Base-by-base conservation (phyloP, 2,329 filamentous ascomycete genomes). In the Cercospora nicotianae region DNA sequence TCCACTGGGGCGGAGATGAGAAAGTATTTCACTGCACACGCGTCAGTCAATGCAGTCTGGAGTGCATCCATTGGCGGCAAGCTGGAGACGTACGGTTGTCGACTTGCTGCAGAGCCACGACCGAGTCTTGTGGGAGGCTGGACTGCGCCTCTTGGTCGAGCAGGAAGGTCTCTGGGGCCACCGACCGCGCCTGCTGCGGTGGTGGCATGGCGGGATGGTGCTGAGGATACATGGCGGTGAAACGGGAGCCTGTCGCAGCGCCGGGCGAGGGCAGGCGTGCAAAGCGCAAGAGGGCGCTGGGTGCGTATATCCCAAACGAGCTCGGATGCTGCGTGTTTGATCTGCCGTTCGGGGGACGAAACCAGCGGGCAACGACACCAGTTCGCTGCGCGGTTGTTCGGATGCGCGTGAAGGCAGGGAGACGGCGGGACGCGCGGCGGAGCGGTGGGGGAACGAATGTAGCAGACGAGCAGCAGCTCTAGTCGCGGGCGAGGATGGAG, bases 1-100 rank as follows among this genome's bases (percentile, higher is more conserved):
- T 99, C 95, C 74, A 98, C 95, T 42, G 95, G 95, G 48, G 95
- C 95, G 55, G 95, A 99, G 76, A 99, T 96, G 82, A 99, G 91
- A 82, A 99, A 99, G 83, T 98, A 99, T 88, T 99, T 99, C 77
- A 99, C 94, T 97, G 79, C 66, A 60, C 42, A 58, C 63, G 31
- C 28, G 77, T 82, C 69, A 82, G 80, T 67, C 69, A 67, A 70
- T 70, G 66, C 30, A 10, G 23, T 39, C 10, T 16, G 36, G 23
- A 7, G 12, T 31, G 67, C 53, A 16, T 30, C 23, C 45, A 58
- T 26, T n/a, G 30, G n/a, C 20, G 20, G 9, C 20, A 26, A 18
- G 7, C 20, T 30, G 18, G 20, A 12, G 12, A 74, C 93, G 83
- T 86, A 97, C 94, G 84, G 82, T 98, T 98, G 82, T 99, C 95